Evolutionary conservation across 441 rosid species (phyloP), one percentile per base, ranked within the genome.

Genomic region (Raphanus hybrid): DNA sequence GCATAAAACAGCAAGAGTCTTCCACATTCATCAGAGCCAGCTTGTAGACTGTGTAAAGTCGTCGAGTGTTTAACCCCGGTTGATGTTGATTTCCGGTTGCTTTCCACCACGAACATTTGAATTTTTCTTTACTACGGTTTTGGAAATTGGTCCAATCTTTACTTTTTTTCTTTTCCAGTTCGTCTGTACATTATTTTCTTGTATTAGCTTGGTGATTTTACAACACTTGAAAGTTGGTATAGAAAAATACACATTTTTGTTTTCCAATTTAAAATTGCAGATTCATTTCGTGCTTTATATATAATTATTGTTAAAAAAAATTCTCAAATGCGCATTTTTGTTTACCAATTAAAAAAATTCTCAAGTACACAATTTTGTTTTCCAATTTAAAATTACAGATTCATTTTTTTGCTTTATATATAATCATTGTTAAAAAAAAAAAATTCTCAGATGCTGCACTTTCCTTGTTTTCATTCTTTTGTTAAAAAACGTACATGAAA

Each of bases 1-100:
- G 87, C 86, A 75, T 94, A 69, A 91, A 84, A 90, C 95, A 89
- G 68, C 92, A 90, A 79, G 98, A 94, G 64, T 76, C 92, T 10
- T 74, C 89, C 26, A 23, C 90, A 0, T 80, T 75, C 57, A 74
- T 91, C 4, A 73, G 90, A 15, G 88, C 98, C 61, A 89, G 85
- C 85, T 86, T 94, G 78, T 94, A 89, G 87, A 75, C 63, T 32
- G 35, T 26, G 43, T 48, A n/a, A 65, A 65, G 71, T 15, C 65
- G 55, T 52, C 48, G 6, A 60, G 18, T 48, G 77, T 67, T 58
- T 60, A 5, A 58, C 5, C 34, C 23, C 23, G 26, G 76, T 48
- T 58, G 34, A 39, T 11, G 48, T n/a, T 34, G 62, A 48, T 35
- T 27, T 16, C 43, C 18, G 69, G 26, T 52, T 16, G 27, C 23